Percentiles rank a stretch among this genome's conserved stretches.
phyloP scores from a whole-genome alignment of 345 rosid species.

The Theobroma cacao region DNA sequence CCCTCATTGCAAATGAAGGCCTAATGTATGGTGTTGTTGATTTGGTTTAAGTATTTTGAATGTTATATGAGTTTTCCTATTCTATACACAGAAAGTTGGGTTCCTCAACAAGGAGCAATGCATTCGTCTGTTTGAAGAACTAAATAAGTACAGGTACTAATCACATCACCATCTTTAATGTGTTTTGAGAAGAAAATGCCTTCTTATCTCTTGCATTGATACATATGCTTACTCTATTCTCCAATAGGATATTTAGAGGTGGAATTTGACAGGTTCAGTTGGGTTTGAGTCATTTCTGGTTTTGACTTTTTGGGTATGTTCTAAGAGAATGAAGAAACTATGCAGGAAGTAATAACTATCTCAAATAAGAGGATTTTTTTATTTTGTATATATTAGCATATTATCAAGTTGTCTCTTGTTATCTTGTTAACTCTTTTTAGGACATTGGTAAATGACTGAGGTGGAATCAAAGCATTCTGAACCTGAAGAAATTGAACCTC shows the following conservation, averaged over 20 bases:
- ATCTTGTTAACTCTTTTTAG: neutral
- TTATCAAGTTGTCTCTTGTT: constrained; percentile 4
- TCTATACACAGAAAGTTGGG: constrained; percentile 53
- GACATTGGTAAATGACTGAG: neutral
- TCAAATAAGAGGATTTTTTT: neutral
- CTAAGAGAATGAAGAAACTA: neutral
- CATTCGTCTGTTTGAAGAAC: constrained; percentile 66
- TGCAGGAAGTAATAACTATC: neutral
- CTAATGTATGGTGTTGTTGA: neutral
- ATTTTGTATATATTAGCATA: neutral
- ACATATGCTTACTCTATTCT: neutral
- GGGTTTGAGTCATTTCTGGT: neutral
- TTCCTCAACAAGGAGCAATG: constrained; percentile 73
- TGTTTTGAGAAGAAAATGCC: neutral
- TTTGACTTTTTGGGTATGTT: neutral
- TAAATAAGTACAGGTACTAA: constrained; percentile 81
- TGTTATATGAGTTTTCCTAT: constrained; percentile 11
- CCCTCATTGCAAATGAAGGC: neutral
- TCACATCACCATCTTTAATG: neutral
- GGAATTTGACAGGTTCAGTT: neutral
- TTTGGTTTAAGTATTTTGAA: neutral
- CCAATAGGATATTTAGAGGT: neutral
- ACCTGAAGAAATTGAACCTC: neutral
- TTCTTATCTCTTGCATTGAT: neutral
- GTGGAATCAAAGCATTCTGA: neutral